These are phyloP conservation scores for Skeletonema menzelii DNA, from an alignment of 108 stramenopile genomes.

Conservation along the genomic window DNA sequence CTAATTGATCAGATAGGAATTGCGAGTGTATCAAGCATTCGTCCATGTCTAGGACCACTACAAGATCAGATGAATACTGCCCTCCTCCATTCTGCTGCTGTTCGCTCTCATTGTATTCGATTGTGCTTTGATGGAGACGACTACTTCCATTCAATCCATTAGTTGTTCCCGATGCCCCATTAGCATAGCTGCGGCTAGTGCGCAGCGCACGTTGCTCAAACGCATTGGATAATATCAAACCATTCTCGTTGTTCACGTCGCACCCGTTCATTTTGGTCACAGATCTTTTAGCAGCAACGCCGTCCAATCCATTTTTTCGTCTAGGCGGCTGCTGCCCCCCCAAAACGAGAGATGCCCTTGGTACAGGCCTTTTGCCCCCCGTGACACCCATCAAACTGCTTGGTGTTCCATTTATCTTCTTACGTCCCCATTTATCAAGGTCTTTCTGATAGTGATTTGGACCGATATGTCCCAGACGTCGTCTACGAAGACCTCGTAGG, in stretches of 20 bases:
- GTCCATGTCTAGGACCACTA: constrained; percentile 98
- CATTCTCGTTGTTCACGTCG: constrained; percentile 7
- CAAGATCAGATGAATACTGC: constrained; percentile 68
- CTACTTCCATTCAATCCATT: constrained; percentile 9
- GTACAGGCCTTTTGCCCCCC: constrained; percentile 9
- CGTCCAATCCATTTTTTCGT: constrained; percentile 13
- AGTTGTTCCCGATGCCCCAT: neutral
- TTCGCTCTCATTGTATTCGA: neutral
- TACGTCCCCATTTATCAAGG: constrained; percentile 48
- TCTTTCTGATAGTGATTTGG: constrained; percentile 37
- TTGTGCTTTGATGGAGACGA: neutral
- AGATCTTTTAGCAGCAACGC: neutral
- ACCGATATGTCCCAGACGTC: constrained; percentile 44
- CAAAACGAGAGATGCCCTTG: constrained; percentile 41
- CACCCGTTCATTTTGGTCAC: neutral
- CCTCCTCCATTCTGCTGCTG: neutral
- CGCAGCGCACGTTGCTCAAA: neutral
- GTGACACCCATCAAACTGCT: constrained; percentile 11
- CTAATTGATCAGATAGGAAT: constrained; percentile 64
- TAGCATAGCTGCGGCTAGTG: neutral
- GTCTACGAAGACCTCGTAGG: constrained; percentile 35
- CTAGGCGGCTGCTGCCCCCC: constrained; percentile 15
- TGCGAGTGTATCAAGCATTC: constrained; percentile 99
- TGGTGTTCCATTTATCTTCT: constrained; percentile 8
- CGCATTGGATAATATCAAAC: constrained; percentile 1